Conservation (phyloP, 1,284 basidiomycete species). For the Leucoagaricus sp. region DNA sequence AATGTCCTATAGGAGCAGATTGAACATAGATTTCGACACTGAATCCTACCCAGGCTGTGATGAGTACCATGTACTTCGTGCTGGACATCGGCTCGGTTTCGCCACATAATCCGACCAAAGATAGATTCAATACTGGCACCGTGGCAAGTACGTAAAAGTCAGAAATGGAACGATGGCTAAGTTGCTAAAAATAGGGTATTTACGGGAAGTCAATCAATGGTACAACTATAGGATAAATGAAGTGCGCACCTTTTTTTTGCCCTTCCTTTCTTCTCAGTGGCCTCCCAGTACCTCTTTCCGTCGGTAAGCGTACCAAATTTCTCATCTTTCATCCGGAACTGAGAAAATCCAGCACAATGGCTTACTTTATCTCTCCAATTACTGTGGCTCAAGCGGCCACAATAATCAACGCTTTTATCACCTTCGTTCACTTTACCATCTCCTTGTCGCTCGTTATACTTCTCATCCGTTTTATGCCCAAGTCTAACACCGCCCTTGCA, state of each 20-base stretch:
- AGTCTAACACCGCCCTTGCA: conserved; percentile 18
- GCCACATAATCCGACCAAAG: too few relatives aligned
- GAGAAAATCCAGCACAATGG: neutral
- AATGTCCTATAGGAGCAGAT: too few relatives aligned
- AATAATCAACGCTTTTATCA: conserved; percentile 19
- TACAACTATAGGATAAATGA: neutral
- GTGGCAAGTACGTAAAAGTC: too few relatives aligned
- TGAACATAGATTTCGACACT: too few relatives aligned
- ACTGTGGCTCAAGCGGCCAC: conserved; percentile 22
- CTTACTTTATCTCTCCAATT: conserved; percentile 4
- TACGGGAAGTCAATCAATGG: too few relatives aligned
- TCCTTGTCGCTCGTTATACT: conserved; percentile 20
- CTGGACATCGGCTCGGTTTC: too few relatives aligned
- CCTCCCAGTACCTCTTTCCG: neutral
- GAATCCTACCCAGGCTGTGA: too few relatives aligned
- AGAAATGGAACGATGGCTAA: too few relatives aligned
- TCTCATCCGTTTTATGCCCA: conserved; percentile 18
- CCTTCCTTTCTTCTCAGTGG: neutral
- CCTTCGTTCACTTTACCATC: conserved; percentile 21
- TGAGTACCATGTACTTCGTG: too few relatives aligned
- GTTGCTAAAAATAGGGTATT: too few relatives aligned
- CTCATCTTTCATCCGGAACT: neutral
- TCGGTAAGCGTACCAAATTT: neutral
- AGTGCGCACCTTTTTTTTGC: neutral
- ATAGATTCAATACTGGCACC: too few relatives aligned